A percentile compares a stretch with the other conserved stretches of the same genome.
Conservation (phyloP, 2,329 filamentous ascomycete species). For the Sclerotinia glacialis region DNA sequence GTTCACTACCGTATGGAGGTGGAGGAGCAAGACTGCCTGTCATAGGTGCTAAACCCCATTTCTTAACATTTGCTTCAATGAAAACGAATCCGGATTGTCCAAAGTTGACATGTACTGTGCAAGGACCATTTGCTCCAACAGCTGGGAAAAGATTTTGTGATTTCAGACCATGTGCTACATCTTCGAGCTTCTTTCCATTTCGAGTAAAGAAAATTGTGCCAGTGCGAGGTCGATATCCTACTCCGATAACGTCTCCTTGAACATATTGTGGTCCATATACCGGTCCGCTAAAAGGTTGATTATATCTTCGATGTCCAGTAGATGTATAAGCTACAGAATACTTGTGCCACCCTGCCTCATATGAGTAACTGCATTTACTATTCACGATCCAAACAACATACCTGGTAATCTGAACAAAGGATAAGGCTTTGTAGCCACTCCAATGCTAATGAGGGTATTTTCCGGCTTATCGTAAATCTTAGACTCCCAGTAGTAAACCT, state of each 20-base stretch:
- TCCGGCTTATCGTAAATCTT: conserved; percentile 99
- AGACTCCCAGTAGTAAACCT: conserved; percentile 99
- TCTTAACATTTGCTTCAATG: conserved; percentile 99
- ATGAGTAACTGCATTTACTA: conserved; percentile 9
- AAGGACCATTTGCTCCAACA: conserved; percentile 92
- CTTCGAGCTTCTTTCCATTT: conserved; percentile 95
- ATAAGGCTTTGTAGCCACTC: conserved; percentile 95
- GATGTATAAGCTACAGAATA: conserved; percentile 90
- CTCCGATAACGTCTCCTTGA: conserved; percentile 93
- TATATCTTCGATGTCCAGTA: conserved; percentile 79
- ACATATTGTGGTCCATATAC: conserved; percentile 80
- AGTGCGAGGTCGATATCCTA: conserved; percentile 90
- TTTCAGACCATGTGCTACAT: conserved; percentile 89
- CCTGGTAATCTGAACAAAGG: conserved; percentile 91
- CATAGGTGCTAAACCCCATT: conserved; percentile 96
- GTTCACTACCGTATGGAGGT: conserved; percentile 93
- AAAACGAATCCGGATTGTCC: conserved; percentile 98
- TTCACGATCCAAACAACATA: conserved; percentile 45
- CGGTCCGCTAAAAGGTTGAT: conserved; percentile 82
- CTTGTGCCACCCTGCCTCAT: conserved; percentile 74
- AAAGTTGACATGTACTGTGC: conserved; percentile 92
- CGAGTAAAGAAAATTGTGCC: conserved; percentile 97
- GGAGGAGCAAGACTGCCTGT: conserved; percentile 92
- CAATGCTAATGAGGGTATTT: conserved; percentile 79
- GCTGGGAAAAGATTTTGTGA: conserved; percentile 97